Evolutionary conservation across 805 yeast genomes (phyloP).

Genomic region (Wickerhamomyces bovis): DNA sequence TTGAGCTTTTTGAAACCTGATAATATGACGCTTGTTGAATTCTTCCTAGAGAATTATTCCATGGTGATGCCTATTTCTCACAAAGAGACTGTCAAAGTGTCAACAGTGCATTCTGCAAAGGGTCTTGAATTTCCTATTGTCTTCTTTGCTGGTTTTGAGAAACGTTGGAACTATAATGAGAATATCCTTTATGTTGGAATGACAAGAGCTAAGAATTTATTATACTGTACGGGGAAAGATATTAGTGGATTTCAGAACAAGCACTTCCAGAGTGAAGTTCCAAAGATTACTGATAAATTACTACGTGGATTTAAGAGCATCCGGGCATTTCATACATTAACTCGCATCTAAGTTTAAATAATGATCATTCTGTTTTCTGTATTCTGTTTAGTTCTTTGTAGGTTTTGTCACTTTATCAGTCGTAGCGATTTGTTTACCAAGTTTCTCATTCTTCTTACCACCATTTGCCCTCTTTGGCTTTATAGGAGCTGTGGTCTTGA

Average conservation of each 20-base stretch:
- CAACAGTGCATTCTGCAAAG: slow-evolving; percentile 71
- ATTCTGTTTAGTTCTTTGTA: background rate
- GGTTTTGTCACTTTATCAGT: background rate
- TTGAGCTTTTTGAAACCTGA: slow-evolving; percentile 23
- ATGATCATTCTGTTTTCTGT: background rate
- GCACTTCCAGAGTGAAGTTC: background rate
- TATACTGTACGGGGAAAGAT: slow-evolving; percentile 20
- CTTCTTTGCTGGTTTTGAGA: slow-evolving; percentile 32
- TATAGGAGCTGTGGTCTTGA: slow-evolving; percentile 43
- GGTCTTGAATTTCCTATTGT: slow-evolving; percentile 72
- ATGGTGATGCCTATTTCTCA: slow-evolving; percentile 25
- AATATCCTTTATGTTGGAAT: slow-evolving; percentile 57
- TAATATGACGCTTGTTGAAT: slow-evolving; percentile 21
- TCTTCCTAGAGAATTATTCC: slow-evolving; percentile 28
- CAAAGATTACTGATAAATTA: background rate
- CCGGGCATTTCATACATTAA: background rate
- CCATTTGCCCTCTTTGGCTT: slow-evolving; percentile 16
- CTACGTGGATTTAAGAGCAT: background rate
- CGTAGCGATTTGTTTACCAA: background rate
- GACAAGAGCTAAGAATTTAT: slow-evolving; percentile 49
- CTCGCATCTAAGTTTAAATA: background rate
- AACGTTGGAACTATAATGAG: slow-evolving; percentile 24
- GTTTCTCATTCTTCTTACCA: background rate
- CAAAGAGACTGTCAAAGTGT: slow-evolving; percentile 40
- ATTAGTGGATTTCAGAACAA: background rate